Conservation (phyloP, 139 green algal species). For the Tetraselmis chui region DNA sequence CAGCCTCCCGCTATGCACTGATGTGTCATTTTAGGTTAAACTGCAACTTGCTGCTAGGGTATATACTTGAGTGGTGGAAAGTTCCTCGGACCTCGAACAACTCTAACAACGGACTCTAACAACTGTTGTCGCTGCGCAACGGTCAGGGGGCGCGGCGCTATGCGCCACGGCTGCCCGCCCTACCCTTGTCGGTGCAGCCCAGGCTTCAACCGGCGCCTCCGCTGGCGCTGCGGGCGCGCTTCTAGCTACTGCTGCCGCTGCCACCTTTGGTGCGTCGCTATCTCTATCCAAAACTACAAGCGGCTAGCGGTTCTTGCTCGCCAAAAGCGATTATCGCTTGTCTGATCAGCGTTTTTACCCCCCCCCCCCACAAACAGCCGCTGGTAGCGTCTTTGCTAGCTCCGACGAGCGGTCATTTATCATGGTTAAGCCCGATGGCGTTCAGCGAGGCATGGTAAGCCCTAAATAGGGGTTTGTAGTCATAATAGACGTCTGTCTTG, state of each 20-base stretch:
- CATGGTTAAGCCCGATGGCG: slow-evolving; percentile 46
- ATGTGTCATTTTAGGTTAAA: too few relatives aligned
- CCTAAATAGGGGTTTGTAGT: background rate
- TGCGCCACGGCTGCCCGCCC: background rate
- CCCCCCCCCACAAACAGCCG: background rate
- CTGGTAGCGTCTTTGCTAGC: background rate
- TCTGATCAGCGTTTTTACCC: too few relatives aligned
- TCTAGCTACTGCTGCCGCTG: background rate
- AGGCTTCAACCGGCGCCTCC: background rate
- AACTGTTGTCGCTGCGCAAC: too few relatives aligned
- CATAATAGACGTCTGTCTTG: too few relatives aligned
- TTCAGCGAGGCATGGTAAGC: slow-evolving; percentile 33
- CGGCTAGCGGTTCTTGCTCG: too few relatives aligned
- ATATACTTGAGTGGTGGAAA: too few relatives aligned
- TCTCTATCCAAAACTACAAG: too few relatives aligned
- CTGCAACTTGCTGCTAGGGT: too few relatives aligned
- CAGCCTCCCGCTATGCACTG: too few relatives aligned
- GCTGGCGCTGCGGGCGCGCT: background rate
- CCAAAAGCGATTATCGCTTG: too few relatives aligned
- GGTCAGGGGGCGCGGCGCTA: background rate
- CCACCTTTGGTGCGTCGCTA: background rate
- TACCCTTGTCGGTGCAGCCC: background rate
- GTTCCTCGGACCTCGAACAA: too few relatives aligned
- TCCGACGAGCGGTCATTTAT: background rate
- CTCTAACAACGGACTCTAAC: too few relatives aligned